A percentile compares a stretch with the other conserved stretches of the same genome.
phyloP scores from a whole-genome alignment of 2,329 filamentous ascomycete genomes.

The Fusarium sp. region DNA sequence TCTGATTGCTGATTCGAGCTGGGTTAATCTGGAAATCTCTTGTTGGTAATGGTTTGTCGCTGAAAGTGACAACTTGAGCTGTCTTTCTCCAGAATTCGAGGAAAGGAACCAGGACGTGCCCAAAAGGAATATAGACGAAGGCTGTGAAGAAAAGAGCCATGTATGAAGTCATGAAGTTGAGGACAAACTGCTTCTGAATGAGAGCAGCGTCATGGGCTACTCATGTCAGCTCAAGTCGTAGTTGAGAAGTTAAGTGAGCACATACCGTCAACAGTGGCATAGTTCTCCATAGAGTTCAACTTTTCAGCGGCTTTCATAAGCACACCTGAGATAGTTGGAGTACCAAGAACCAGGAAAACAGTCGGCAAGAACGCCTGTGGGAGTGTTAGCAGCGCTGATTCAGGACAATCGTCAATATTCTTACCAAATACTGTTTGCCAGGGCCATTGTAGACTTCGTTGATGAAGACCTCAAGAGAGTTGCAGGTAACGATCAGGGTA shows the following conservation, averaged over 20 bases:
- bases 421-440: slow-evolving; percentile 83
- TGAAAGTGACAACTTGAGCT: slow-evolving; percentile 78
- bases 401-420: slow-evolving; percentile 43
- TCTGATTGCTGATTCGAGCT: slow-evolving; percentile 84
- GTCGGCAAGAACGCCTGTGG: slow-evolving; percentile 87
- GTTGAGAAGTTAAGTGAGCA: slow-evolving; percentile 17
- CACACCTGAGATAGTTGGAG: slow-evolving; percentile 80
- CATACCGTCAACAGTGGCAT: slow-evolving; percentile 80
- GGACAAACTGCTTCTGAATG: slow-evolving; percentile 91
- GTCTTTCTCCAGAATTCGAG: slow-evolving; percentile 83
- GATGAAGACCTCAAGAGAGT: slow-evolving; percentile 95
- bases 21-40: slow-evolving; percentile 84
- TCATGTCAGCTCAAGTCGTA: slow-evolving; percentile 14
- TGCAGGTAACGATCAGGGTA: slow-evolving; percentile 84
- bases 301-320: slow-evolving; percentile 81
- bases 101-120: slow-evolving; percentile 82
- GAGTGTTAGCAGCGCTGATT: slow-evolving; percentile 21
- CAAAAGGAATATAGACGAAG: slow-evolving; percentile 95
- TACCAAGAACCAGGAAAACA: slow-evolving; percentile 81
- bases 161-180: slow-evolving; percentile 97
- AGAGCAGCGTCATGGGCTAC: slow-evolving; percentile 82
- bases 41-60: slow-evolving; percentile 75
- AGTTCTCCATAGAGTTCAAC: slow-evolving; percentile 89
- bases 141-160: slow-evolving; percentile 91
- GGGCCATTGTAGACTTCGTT: slow-evolving; percentile 92